Evolutionary conservation across 129 eudicot species (phyloP).

Genomic region (Apium graveolens): DNA sequence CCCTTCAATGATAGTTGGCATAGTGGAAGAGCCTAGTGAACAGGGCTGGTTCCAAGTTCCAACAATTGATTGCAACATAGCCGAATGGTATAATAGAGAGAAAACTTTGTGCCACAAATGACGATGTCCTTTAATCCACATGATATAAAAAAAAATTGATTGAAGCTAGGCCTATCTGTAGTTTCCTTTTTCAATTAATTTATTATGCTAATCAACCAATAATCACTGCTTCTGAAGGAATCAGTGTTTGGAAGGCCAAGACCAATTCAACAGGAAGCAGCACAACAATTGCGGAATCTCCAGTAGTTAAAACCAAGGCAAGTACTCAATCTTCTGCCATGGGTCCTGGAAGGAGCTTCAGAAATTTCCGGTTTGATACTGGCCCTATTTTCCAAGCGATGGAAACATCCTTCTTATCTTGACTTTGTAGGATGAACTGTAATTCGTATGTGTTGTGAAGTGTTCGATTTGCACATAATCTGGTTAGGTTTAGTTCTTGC

Average conservation of each 20-base stretch:
- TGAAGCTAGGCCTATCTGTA: neutral
- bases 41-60: too few species aligned
- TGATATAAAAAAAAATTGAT: too few species aligned
- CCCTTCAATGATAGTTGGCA: too few species aligned
- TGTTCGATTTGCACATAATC: conserved; percentile 9
- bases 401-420: conserved; percentile 52
- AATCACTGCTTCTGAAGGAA: conserved; percentile 30
- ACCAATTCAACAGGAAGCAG: conserved; percentile 62
- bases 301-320: conserved; percentile 24
- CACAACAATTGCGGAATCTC: conserved; percentile 43
- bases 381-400: conserved; percentile 53
- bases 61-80: too few species aligned
- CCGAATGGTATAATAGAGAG: too few species aligned
- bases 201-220: neutral
- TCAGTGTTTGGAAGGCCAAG: conserved; percentile 81
- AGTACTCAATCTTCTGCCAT: conserved; percentile 31
- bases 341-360: conserved; percentile 61
- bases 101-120: neutral
- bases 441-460: neutral
- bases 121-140: neutral
- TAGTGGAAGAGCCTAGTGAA: too few species aligned
- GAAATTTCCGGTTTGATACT: conserved; percentile 62
- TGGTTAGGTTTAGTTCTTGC: neutral
- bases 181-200: neutral
- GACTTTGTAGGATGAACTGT: neutral